These are phyloP conservation scores for Naumovozyma castellii DNA, from an alignment of 805 yeast genomes.

Conservation along the genomic window DNA sequence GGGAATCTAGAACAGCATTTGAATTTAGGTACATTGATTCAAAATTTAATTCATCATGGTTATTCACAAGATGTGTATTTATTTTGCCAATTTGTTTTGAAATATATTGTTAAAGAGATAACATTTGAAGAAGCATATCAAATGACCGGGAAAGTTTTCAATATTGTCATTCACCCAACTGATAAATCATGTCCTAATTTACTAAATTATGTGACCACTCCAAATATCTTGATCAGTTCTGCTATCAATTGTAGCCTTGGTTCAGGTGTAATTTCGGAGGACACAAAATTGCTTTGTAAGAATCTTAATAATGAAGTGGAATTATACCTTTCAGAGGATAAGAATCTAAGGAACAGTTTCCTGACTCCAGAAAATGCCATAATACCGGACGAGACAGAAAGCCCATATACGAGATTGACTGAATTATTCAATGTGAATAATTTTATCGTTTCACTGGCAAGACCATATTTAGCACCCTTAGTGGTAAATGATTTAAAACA, in stretches of 20 bases:
- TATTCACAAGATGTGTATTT: constrained; percentile 78
- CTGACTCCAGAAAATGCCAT: constrained; percentile 40
- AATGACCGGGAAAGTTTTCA: constrained; percentile 67
- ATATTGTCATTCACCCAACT: constrained; percentile 78
- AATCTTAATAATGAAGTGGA: constrained; percentile 55
- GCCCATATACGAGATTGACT: constrained; percentile 80
- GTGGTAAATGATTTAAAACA: constrained; percentile 76
- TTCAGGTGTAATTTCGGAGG: constrained; percentile 51
- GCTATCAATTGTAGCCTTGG: constrained; percentile 85
- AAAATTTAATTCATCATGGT: constrained; percentile 67
- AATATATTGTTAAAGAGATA: constrained; percentile 63
- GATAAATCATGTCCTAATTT: constrained; percentile 51
- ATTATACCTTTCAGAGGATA: constrained; percentile 38
- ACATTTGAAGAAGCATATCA: constrained; percentile 92
- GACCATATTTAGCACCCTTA: constrained; percentile 89
- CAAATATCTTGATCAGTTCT: constrained; percentile 81
- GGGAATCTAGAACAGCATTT: constrained; percentile 30
- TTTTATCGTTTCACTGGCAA: constrained; percentile 80
- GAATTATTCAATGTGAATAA: constrained; percentile 93
- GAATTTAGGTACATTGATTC: constrained; percentile 54
- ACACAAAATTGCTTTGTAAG: constrained; percentile 49
- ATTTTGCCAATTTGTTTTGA: constrained; percentile 63
- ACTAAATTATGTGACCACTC: constrained; percentile 84
- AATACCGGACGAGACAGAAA: constrained; percentile 35
- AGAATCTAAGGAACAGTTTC: constrained; percentile 24